Percentiles rank a stretch among this genome's conserved stretches.
Evolutionary conservation across 345 rosid genomes (phyloP).

Genomic region (Populus euphratica): DNA sequence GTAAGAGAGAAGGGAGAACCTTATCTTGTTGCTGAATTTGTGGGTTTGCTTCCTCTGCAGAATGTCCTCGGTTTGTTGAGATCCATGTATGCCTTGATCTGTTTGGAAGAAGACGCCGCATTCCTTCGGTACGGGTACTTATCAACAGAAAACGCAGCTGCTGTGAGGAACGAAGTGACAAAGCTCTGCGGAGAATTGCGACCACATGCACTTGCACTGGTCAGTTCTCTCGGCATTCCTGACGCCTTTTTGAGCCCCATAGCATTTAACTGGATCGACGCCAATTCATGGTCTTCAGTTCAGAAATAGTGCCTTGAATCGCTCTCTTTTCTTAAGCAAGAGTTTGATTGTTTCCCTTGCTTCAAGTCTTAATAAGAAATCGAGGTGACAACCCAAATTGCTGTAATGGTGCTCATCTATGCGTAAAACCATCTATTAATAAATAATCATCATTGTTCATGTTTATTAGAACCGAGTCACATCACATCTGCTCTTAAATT

Average conservation of each 20-base stretch:
- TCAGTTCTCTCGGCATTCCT: constrained; percentile 75
- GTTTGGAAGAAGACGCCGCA: constrained; percentile 75
- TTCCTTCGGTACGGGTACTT: constrained; percentile 70
- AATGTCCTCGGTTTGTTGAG: constrained; percentile 52
- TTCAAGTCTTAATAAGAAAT: neutral
- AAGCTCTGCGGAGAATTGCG: constrained; percentile 70
- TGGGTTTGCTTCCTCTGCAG: constrained; percentile 33
- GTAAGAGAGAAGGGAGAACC: neutral
- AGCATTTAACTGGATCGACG: constrained; percentile 84
- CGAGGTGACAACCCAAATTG: neutral
- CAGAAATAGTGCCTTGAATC: constrained; percentile 15
- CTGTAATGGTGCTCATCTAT: neutral
- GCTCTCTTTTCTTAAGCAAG: neutral
- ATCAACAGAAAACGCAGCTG: constrained; percentile 50
- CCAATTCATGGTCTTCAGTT: constrained; percentile 72
- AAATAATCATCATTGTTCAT: too few species aligned
- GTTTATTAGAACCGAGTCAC: neutral
- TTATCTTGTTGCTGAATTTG: neutral
- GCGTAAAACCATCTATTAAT: neutral
- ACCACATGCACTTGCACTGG: constrained; percentile 77
- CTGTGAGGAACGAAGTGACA: constrained; percentile 62
- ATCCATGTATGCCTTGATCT: constrained; percentile 60
- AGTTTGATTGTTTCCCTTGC: neutral
- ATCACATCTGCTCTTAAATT: too few species aligned
- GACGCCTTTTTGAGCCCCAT: constrained; percentile 72